Evolutionary conservation across 208 protist genomes (phyloP).

Genomic region (Acanthamoeba triangularis): DNA sequence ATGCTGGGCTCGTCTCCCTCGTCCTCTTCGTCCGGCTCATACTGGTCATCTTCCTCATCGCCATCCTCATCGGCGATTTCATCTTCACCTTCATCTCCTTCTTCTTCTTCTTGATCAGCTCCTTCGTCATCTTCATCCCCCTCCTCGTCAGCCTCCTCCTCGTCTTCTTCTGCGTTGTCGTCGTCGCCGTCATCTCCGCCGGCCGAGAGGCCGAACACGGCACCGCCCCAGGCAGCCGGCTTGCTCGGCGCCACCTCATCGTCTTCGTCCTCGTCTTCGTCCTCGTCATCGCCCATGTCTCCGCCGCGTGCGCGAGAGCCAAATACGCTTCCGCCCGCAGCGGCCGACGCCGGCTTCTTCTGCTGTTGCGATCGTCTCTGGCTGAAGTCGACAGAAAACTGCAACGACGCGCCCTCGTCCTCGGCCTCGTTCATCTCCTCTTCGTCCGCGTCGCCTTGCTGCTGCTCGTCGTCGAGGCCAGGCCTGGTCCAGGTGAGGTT

Average conservation of each 20-base stretch:
- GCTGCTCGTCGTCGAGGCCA: neutral
- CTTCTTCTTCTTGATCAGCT: neutral
- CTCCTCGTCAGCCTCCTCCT: neutral
- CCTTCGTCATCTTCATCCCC: neutral
- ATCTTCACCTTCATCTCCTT: constrained; percentile 38
- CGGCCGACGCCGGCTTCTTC: neutral
- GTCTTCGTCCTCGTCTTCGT: constrained; percentile 9
- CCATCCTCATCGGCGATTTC: neutral
- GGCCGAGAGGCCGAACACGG: neutral
- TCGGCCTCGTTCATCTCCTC: neutral
- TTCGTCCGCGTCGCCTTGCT: neutral
- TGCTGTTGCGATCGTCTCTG: neutral
- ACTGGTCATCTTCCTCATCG: constrained; percentile 12
- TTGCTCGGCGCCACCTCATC: neutral
- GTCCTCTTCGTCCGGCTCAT: neutral
- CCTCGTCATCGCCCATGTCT: neutral
- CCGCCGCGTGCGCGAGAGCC: neutral
- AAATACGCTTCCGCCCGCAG: neutral
- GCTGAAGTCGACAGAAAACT: neutral
- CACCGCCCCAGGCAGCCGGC: neutral
- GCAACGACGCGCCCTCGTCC: neutral
- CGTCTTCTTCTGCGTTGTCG: neutral
- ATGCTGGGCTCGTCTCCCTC: neutral
- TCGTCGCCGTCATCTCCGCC: neutral
- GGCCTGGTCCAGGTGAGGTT: neutral